Conservation (phyloP, 2,329 filamentous ascomycete species). For the Colletotrichum sp. region DNA sequence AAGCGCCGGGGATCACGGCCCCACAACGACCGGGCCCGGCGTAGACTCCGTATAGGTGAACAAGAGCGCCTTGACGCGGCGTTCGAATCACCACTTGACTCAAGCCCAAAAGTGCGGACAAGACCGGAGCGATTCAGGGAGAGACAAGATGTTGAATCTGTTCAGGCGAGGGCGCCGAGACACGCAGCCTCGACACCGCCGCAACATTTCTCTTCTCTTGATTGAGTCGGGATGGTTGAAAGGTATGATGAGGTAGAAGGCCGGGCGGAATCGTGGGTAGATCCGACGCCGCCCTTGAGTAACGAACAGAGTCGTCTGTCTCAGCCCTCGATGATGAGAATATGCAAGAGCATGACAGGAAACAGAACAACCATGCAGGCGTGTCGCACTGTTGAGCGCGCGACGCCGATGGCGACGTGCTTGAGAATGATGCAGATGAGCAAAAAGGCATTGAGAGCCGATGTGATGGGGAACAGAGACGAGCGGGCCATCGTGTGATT, state of each 20-base stretch:
- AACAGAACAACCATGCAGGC: constrained; percentile 6
- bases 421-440: constrained; percentile 18
- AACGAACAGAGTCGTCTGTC: not conserved
- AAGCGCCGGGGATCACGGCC: not conserved
- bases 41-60: not conserved
- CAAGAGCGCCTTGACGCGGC: not conserved
- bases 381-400: not conserved
- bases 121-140: not conserved
- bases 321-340: constrained; percentile 11
- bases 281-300: not conserved
- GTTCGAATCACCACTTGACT: not conserved
- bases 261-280: not conserved
- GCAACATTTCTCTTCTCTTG: not conserved
- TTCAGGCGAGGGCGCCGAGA: not conserved
- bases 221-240: not conserved
- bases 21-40: not conserved
- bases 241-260: not conserved
- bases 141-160: not conserved
- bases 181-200: not conserved
- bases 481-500: not conserved
- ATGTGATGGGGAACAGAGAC: constrained; percentile 6
- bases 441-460: constrained; percentile 2
- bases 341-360: constrained; percentile 15
- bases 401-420: constrained; percentile 2
- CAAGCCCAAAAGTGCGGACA: not conserved